Percentiles rank a stretch among this genome's conserved stretches.
These are phyloP conservation scores for Apostasia shenzhenica DNA, from an alignment of 106 monocot genomes.

Conservation along the genomic window DNA sequence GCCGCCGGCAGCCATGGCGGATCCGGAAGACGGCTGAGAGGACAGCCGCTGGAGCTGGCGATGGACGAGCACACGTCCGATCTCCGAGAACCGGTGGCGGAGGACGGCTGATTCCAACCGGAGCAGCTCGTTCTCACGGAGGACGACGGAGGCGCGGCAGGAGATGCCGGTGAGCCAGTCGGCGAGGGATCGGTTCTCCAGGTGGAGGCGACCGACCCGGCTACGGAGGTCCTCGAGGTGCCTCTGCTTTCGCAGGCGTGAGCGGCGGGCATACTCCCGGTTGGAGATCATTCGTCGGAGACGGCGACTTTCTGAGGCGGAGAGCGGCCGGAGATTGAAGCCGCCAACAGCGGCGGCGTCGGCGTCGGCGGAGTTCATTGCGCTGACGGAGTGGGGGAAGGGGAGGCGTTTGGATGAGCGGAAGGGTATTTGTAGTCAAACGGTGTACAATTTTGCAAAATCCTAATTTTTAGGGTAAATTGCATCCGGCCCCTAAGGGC, in stretches of 20 bases:
- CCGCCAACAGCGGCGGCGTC: not conserved
- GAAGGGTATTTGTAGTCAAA: too few relatives aligned
- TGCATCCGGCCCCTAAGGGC: too few relatives aligned
- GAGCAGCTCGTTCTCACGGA: conserved; percentile 18
- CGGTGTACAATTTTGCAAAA: too few relatives aligned
- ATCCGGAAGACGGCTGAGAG: not conserved
- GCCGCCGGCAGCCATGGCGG: not conserved
- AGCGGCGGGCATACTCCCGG: conserved; percentile 22
- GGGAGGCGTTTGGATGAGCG: too few relatives aligned
- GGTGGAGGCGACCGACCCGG: conserved; percentile 7
- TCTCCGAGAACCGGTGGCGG: conserved; percentile 6
- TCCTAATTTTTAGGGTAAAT: too few relatives aligned
- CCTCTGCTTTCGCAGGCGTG: conserved; percentile 30
- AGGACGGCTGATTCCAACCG: conserved; percentile 3
- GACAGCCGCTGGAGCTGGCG: conserved; percentile 10
- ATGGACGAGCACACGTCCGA: conserved; percentile 1
- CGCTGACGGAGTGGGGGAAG: too few relatives aligned
- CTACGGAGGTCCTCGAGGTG: conserved; percentile 22
- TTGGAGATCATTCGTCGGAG: conserved; percentile 22
- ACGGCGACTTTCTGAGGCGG: conserved; percentile 6
- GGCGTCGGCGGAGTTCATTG: not conserved
- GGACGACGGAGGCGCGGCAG: too few relatives aligned
- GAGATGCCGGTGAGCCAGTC: conserved; percentile 5
- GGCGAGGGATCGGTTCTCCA: conserved; percentile 8
- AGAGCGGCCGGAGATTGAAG: not conserved